A percentile compares a stretch with the other conserved stretches of the same genome.
phyloP scores from a whole-genome alignment of 202 grass and related monocot species.

The Schoenoplectus triqueter region DNA sequence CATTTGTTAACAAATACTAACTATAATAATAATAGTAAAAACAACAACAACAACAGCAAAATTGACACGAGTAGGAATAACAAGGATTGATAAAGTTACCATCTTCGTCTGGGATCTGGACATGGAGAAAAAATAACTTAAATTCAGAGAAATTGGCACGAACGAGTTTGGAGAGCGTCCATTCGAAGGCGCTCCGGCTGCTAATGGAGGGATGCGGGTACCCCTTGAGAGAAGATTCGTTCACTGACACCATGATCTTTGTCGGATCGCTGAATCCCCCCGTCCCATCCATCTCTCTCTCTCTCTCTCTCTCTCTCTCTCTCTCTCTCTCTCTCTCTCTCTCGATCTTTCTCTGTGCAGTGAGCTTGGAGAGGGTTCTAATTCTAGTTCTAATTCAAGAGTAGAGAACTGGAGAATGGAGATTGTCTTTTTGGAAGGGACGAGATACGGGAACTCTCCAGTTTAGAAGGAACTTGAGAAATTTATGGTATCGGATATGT shows the following conservation, averaged over 20 bases:
- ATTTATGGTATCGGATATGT: no score
- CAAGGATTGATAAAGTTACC: conserved; percentile 44
- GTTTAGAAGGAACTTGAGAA: not conserved
- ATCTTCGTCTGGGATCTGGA: conserved; percentile 93
- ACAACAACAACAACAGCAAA: not conserved
- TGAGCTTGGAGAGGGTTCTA: not conserved
- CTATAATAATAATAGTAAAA: not conserved
- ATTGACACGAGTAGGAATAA: not conserved
- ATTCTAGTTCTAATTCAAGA: not conserved
- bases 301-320: conserved; percentile 16
- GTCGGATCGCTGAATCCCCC: conserved; percentile 43
- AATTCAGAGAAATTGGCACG: conserved; percentile 80
- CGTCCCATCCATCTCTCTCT: conserved; percentile 48
- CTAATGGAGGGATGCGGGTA: conserved; percentile 94
- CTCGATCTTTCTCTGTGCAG: conserved; percentile 33
- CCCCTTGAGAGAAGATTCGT: conserved; percentile 85
- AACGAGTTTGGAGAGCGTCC: conserved; percentile 89
- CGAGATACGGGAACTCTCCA: not conserved
- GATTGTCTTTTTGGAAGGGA: no score
- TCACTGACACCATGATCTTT: conserved; percentile 82
- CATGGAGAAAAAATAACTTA: conserved; percentile 84
- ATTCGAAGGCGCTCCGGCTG: conserved; percentile 83
- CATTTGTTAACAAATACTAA: not conserved
- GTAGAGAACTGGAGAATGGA: not conserved
- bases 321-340: conserved; percentile 19